A percentile compares a stretch with the other conserved stretches of the same genome.
Evolutionary conservation across 192 early-diverging fungal genomes (phyloP).

Genomic region (Chytriomyces confervae): DNA sequence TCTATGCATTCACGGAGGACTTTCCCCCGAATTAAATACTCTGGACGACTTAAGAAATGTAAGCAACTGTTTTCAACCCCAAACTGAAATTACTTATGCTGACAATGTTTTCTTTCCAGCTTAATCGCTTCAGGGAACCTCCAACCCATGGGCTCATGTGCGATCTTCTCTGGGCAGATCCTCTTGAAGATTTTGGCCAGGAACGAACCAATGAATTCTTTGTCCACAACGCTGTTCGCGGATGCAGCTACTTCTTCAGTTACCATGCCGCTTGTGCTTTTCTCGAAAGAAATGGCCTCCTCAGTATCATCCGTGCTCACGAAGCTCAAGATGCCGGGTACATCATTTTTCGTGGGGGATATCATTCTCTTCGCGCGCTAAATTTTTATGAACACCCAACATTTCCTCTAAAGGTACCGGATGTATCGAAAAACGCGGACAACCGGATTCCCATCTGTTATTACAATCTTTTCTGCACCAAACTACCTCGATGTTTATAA

Average conservation of each 20-base stretch:
- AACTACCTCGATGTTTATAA: constrained; percentile 99
- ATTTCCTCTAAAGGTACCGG: constrained; percentile 62
- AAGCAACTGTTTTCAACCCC: not conserved
- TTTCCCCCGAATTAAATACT: constrained; percentile 91
- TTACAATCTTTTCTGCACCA: constrained; percentile 97
- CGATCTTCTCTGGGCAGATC: constrained; percentile 95
- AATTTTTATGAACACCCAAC: not conserved
- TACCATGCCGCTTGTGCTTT: constrained; percentile 93
- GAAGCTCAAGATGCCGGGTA: constrained; percentile 97
- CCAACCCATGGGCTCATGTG: constrained; percentile 96
- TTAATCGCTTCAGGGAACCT: constrained; percentile 92
- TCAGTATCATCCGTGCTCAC: constrained; percentile 97
- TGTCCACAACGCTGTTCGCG: constrained; percentile 90
- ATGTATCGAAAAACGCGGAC: constrained; percentile 96
- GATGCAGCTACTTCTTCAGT: constrained; percentile 89
- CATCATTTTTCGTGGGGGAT: not conserved
- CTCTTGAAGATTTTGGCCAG: constrained; percentile 95
- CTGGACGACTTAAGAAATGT: constrained; percentile 84
- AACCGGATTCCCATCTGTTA: constrained; percentile 94
- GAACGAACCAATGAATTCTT: constrained; percentile 90
- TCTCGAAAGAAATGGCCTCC: constrained; percentile 89
- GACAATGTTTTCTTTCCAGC: constrained; percentile 45
- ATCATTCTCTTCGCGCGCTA: not conserved
- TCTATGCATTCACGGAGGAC: constrained; percentile 94
- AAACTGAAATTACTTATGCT: not conserved